Base-by-base conservation (phyloP, 1,284 basidiomycete genomes). In the Trichosporon faecale region DNA sequence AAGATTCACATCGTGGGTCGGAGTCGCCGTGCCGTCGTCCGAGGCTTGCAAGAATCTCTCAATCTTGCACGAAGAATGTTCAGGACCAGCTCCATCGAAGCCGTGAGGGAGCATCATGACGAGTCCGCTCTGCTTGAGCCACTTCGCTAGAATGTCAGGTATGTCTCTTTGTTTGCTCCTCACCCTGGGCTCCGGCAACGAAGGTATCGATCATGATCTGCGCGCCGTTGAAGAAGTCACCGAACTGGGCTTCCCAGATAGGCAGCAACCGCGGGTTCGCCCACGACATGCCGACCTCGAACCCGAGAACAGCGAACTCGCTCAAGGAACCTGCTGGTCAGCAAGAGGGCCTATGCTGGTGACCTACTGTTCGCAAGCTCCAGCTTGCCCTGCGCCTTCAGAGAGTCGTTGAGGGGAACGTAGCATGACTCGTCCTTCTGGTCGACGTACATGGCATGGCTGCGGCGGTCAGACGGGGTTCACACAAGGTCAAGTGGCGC, bases 171-270 rank as follows among this genome's bases (percentile, higher is more conserved):
- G 27, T 3, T 23, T 14, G 0, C 44, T 14, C 82, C 90, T 73
- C 76, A 92, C 92, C 91, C 84, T 95, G 91, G 16, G 90, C 87
- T 1, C 91, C 93, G 0, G 90, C 87, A 33, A 95, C 86, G 81
- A 93, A 95, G 0, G 91, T 93, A 78, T 95, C 94, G 72, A 95
- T 91, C 70, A 93, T 90, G 72, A 93, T 88, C 86, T 92, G 92
- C 11, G 92, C 91, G 3, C 92, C 92, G 77, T 95, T 95, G 84
- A 91, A 90, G 83, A 95, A 95, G 80, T 95, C 93, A n/a, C 93
- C 93, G 76, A 83, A 83, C 74, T 95, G 93, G 1, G 92, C 93
- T 81, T 96, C 93, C 93, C 93, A 95, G 57, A 95, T 92, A 0
- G 92, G 88, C 65, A 95, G 83, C 35, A 94, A 79, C 70, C 88